These are phyloP conservation scores for Pythium rishiriense DNA, from an alignment of 352 stramenopile genomes.

Conservation along the genomic window DNA sequence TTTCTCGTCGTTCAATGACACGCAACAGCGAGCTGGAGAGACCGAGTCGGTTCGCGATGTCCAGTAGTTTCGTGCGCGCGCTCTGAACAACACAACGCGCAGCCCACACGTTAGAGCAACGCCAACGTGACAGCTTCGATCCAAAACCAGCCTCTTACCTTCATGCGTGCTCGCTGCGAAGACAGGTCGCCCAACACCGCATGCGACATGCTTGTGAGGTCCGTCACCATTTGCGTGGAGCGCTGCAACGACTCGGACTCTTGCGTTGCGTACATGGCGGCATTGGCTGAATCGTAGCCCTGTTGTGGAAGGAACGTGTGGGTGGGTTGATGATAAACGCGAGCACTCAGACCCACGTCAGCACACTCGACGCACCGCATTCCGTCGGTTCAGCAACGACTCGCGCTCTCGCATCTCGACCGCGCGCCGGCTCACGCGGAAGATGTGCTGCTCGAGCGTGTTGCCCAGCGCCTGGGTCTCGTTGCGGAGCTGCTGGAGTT, in stretches of 20 bases:
- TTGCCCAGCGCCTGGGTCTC: conserved; percentile 66
- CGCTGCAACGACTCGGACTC: conserved; percentile 78
- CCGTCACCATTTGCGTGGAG: conserved; percentile 80
- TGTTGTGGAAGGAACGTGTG: conserved; percentile 6
- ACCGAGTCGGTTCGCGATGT: conserved; percentile 83
- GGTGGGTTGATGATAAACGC: not conserved
- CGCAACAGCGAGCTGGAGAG: conserved; percentile 81
- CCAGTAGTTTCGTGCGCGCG: conserved; percentile 74
- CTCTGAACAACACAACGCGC: conserved; percentile 35
- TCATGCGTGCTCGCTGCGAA: conserved; percentile 67
- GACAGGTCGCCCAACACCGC: conserved; percentile 73
- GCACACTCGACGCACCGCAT: conserved; percentile 32
- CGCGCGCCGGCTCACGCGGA: conserved; percentile 57
- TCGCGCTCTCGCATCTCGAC: conserved; percentile 75
- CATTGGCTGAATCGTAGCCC: conserved; percentile 70
- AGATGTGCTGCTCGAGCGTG: conserved; percentile 81
- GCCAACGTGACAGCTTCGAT: not conserved
- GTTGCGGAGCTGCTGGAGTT: conserved; percentile 71
- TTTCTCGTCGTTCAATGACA: conserved; percentile 81
- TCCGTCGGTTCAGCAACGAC: conserved; percentile 68
- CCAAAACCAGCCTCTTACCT: conserved; percentile 35
- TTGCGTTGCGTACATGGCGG: conserved; percentile 70
- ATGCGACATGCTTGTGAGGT: conserved; percentile 70
- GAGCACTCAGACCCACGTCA: not conserved
- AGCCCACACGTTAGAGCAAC: not conserved